Evolutionary conservation across 1,139 yeast genomes (phyloP).

Genomic region (Insectozyma bohioensis): DNA sequence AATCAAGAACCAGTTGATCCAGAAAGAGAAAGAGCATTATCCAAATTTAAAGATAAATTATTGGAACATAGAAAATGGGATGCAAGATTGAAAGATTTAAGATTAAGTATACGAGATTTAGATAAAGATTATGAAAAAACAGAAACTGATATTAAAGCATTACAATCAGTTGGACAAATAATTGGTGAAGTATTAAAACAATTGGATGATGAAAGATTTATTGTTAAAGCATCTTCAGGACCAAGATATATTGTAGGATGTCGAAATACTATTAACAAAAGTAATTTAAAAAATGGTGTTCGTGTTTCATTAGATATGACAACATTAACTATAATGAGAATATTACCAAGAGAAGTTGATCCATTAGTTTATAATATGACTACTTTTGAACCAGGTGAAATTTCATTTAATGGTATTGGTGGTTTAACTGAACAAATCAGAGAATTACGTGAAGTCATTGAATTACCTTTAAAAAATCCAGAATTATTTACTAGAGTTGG

Average conservation of each 20-base stretch:
- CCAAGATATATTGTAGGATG: constrained; percentile 98
- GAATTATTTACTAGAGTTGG: constrained; percentile 95
- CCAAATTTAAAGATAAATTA: constrained; percentile 79
- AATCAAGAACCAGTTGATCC: constrained; percentile 57
- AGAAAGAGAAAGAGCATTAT: constrained; percentile 78
- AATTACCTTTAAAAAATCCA: constrained; percentile 94
- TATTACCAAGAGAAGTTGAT: constrained; percentile 96
- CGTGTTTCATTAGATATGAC: constrained; percentile 98
- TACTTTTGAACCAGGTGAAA: constrained; percentile 93
- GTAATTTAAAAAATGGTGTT: constrained; percentile 84
- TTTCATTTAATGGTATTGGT: constrained; percentile 94
- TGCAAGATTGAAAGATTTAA: constrained; percentile 80
- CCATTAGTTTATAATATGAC: constrained; percentile 99
- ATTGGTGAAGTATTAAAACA: constrained; percentile 97
- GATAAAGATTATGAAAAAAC: constrained; percentile 89
- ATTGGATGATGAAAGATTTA: constrained; percentile 90
- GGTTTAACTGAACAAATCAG: constrained; percentile 95
- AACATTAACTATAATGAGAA: constrained; percentile 95
- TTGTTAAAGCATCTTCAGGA: constrained; percentile 96
- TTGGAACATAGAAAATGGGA: constrained; percentile 96
- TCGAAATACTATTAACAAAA: constrained; percentile 86
- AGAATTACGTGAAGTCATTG: constrained; percentile 96
- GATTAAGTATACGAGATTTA: constrained; percentile 79
- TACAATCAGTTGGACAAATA: constrained; percentile 96
- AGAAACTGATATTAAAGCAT: constrained; percentile 94